Evolutionary conservation across 495 filamentous ascomycete genomes (phyloP), one percentile per base, ranked within the genome.

Genomic region (Xylaria acuta): DNA sequence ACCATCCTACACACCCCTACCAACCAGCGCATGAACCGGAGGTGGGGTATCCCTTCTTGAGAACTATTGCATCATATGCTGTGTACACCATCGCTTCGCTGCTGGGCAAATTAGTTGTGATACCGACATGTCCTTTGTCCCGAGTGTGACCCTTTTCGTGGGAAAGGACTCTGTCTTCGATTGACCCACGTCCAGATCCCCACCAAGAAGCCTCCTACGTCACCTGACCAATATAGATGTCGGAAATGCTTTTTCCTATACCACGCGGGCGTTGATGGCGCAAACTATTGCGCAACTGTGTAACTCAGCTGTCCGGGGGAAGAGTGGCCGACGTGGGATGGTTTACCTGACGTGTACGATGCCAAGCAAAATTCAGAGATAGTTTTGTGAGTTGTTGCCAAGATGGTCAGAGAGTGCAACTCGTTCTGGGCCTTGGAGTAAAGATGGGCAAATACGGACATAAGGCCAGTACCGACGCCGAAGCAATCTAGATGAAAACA

Each of bases 81-180:
- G 34, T 60, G 5, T 18, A 60, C 32, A 38, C 58, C 32, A 60
- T 36, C 58, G 18, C 18, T 60, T 60, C 34, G 5, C 18, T 38
- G 2, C 16, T 27, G 45, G 64, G 64, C 64, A 36, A 67, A 67
- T 67, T 67, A 67, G 20, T 43, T 16, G 64, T 67, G 45, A 53
- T 53, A 53, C 41, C 1, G 32, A 67, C 32, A 12, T 53, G 2
- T 30, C 18, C 27, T 34, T 30, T 41, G 7, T 25, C 8, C 14
- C 45, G 18, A 20, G 11, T 67, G 32, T 9, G 32, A 11, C 30
- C 45, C 27, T 53, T 53, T 9, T 3, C 25, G 43, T 67, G 27
- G 32, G 27, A 67, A 36, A 18, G 8, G 32, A 16, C 30, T 16
- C 40, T 16, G 64, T 36, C 27, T 36, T 40, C 32, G 32, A 53